Evolutionary conservation across 495 filamentous ascomycete species (phyloP).

Genomic region (Aspergillus affinis): DNA sequence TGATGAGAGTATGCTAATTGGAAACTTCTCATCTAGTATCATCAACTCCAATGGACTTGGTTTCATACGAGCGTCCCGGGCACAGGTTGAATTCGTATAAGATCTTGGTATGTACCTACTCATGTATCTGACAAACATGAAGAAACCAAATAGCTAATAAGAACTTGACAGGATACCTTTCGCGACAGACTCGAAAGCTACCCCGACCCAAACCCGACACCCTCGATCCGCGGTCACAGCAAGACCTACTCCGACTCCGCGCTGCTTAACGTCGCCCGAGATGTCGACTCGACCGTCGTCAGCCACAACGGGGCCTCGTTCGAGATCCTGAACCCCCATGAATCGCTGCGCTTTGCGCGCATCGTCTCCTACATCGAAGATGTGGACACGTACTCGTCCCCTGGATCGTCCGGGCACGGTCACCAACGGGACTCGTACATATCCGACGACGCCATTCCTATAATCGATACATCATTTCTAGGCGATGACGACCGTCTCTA

Average conservation of each 20-base stretch:
- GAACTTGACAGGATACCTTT: constrained; percentile 39
- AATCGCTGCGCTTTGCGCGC: constrained; percentile 38
- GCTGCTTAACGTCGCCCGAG: constrained; percentile 20
- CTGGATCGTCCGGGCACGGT: constrained; percentile 4
- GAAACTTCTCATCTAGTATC: constrained; percentile 10
- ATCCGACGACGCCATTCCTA: constrained; percentile 6
- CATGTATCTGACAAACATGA: background rate
- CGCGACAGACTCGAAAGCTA: constrained; percentile 36
- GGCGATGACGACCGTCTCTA: background rate
- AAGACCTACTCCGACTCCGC: constrained; percentile 32
- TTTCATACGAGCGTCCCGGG: background rate
- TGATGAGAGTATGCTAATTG: background rate
- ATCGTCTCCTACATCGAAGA: constrained; percentile 48
- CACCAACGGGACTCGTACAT: constrained; percentile 29
- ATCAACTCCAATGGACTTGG: background rate
- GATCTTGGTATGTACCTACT: constrained; percentile 16
- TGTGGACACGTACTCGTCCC: constrained; percentile 28
- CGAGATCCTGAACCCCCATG: constrained; percentile 47
- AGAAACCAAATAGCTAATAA: background rate
- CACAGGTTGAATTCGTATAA: constrained; percentile 14
- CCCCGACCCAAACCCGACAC: constrained; percentile 16
- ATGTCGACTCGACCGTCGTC: constrained; percentile 30
- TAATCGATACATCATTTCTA: background rate
- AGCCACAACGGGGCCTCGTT: constrained; percentile 44
- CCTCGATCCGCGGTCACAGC: constrained; percentile 19